Evolutionary conservation across 2,329 filamentous ascomycete species (phyloP), one percentile per base, ranked within the genome.

Genomic region (Colletotrichum orchidophilum): DNA sequence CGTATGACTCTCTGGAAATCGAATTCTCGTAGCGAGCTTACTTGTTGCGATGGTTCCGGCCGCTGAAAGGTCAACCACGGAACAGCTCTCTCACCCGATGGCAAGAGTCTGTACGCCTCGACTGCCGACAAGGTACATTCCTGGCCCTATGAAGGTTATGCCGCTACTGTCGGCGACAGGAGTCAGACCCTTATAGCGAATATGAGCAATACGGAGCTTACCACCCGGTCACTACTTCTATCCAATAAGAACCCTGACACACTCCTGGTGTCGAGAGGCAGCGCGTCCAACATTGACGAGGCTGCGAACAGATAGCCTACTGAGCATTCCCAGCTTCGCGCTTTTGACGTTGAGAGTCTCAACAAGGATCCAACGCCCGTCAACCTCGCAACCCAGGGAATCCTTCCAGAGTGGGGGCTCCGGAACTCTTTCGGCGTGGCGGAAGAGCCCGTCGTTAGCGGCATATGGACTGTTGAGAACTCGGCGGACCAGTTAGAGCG

Each of bases 371-470:
- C 33, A 9, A 8, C 58, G 27, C 58, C 78, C 3, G 72, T 67
- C 72, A 78, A 86, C 59, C 87, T 85, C 61, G 83, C 87, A 26
- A 75, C 82, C 81, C 71, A 87, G 18, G 86, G 86, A 13, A 75
- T 74, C 7, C 73, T 85, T 3, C 76, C 88, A 5, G 87, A 90
- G 18, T 93, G 91, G 91, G 92, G 92, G 21, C 83, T 94, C 29
- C 85, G 92, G 31, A 94, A 94, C 79, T 89, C 88, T 3, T 91
- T 93, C 3, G 92, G 92, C 15, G 80, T 94, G 4, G 90, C 84
- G 31, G 90, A 92, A 78, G 83, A 92, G 68, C 84, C 82, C 3
- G 68, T 76, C 8, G 84, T 83, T 1, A 85, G 87, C 5, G 81
- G 82, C 24, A 82, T 88, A 73, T 88, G 84, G 81, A 83, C 83